Evolutionary conservation across 2,329 filamentous ascomycete species (phyloP), one percentile per base, ranked within the genome.

Genomic region (Aspergillus ochraceoroseus): DNA sequence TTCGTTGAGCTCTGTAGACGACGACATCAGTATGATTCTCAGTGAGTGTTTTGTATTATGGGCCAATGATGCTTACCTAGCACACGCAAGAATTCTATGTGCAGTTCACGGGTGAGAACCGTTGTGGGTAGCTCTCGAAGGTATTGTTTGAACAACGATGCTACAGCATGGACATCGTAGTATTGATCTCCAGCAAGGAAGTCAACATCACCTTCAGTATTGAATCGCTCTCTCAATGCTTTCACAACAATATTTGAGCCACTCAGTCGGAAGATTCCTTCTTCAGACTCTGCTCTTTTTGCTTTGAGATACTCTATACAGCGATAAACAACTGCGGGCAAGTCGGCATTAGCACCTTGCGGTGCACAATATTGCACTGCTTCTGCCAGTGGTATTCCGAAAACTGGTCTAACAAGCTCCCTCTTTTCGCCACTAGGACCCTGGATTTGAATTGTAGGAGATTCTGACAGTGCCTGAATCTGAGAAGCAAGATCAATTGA

Each of bases 191-290:
- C 89, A 2, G 76, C 78, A 17, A 95, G 64, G 36, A 98, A 73
- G 60, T 95, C 87, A 50, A 98, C 77, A 59, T 98, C 92, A 31
- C 89, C 84, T 69, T 98, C 89, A 3, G 68, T 80, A 64, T 98
- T 95, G 71, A 98, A 98, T 2, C 89, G 82, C 61, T 96, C 90
- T 46, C 85, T 85, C 29, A 98, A 75, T 42, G 80, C 80, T 65
- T 90, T 94, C 67, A 98, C 94, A 34, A 95, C 83, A 39, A 94
- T 78, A 59, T 95, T 96, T 1, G 90, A 96, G n/a, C 92, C 92
- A 62, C 89, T 96, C 28, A 98, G 74, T 36, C 92, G 82, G 74
- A 98, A 98, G 28, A 98, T 95, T 29, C 92, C 92, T 65, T 98
- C 92, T 63, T 98, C 92, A 4, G 74, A 74, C 32, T 83, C 75